A percentile compares a stretch with the other conserved stretches of the same genome.
These are phyloP conservation scores for Antarctomyces pellizariae DNA, from an alignment of 495 filamentous ascomycete species.

Conservation along the genomic window DNA sequence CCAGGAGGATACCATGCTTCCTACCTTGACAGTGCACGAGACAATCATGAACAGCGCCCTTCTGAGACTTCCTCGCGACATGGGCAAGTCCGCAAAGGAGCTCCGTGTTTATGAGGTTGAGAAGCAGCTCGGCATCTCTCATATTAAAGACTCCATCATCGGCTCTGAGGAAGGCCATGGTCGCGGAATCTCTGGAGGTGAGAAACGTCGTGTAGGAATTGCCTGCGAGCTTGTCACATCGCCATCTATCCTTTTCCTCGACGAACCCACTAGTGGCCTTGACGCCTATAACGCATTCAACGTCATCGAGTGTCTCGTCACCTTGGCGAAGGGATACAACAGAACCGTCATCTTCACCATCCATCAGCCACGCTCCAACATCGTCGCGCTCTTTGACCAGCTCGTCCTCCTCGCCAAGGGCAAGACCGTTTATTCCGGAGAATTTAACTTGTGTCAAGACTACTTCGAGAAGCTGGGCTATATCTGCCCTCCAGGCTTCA, in stretches of 20 bases:
- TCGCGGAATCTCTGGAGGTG: constrained; percentile 87
- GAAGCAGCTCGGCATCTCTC: constrained; percentile 76
- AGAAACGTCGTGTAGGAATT: constrained; percentile 89
- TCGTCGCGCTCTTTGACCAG: constrained; percentile 92
- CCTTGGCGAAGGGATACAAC: constrained; percentile 83
- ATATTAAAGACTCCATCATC: constrained; percentile 82
- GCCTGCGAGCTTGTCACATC: constrained; percentile 95
- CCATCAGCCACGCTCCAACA: constrained; percentile 98
- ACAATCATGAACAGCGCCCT: constrained; percentile 89
- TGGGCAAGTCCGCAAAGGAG: constrained; percentile 68
- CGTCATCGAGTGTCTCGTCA: constrained; percentile 88
- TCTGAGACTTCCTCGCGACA: constrained; percentile 70
- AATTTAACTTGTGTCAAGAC: constrained; percentile 66
- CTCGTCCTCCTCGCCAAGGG: constrained; percentile 77
- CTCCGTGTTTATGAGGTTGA: constrained; percentile 82
- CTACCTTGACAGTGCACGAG: constrained; percentile 92
- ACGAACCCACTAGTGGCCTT: constrained; percentile 88
- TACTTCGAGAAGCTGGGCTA: constrained; percentile 89
- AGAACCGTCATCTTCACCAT: constrained; percentile 96
- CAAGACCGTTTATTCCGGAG: constrained; percentile 78
- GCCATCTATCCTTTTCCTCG: constrained; percentile 88
- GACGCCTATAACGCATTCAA: constrained; percentile 96
- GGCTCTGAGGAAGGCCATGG: constrained; percentile 94
- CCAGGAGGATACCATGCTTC: constrained; percentile 94
- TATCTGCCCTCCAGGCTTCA: constrained; percentile 84